Base-by-base conservation (phyloP, 345 rosid genomes). In the Eucalyptus cloeziana region DNA sequence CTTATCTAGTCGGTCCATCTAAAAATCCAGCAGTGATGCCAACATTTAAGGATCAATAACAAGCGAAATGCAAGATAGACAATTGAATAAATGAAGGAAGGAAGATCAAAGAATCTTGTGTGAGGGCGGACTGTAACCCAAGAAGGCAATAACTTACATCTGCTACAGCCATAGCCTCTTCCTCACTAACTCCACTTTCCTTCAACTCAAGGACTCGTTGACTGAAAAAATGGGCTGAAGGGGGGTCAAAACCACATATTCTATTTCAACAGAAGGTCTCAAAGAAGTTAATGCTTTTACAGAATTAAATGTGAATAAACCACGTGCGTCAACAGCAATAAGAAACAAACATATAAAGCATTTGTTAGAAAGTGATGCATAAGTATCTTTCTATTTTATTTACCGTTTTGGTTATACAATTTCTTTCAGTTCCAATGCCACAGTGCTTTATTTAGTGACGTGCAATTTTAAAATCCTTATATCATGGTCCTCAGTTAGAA, bases 121-220 rank as follows among this genome's bases (percentile, higher is more conserved):
- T 31, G 79, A 49, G 58, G 67, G 62, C 13, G 3, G 6, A 88
- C 27, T 17, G 25, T 62, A 45, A 86, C 33, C 62, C 44, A 86
- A 64, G 88, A 87, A 79, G 76, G 50, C 58, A 88, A 76, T 50
- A 87, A 87, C 94, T 33, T 92, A 96, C 99, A 92, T 96, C 95
- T 62, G 99, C 98, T 19, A 95, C 90, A n/a, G 95, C 91, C 93
- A 96, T 94, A 50, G 99, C 99, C 88, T 95, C 94, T 89, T 93
- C 95, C 91, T 94, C 97, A 8, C 87, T 56, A 89, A 96, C 95
- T 89, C 99, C 99, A 47, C 93, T 93, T 90, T 95, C 94, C 89
- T 94, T 96, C 94, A 97, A 89, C 90, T 95, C 93, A 89, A 96
- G 95, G 60, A 97, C 96, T 25, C 97, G 96, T 87, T 90, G 89